Evolutionary conservation across 2,329 filamentous ascomycete genomes (phyloP), one percentile per base, ranked within the genome.

Genomic region (Lithohypha guttulata): DNA sequence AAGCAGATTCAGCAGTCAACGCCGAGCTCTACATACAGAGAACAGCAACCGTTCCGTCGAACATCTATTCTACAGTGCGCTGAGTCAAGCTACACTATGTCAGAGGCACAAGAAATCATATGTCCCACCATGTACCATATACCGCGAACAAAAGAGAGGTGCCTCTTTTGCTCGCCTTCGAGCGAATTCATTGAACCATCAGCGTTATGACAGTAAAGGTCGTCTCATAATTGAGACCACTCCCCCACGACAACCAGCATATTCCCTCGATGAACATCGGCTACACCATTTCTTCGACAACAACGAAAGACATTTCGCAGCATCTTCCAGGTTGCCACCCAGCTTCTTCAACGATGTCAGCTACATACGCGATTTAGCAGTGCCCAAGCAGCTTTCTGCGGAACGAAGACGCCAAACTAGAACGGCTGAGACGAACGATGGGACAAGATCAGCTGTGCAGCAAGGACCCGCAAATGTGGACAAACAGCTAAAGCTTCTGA

Each of bases 371-470:
- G 25, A 46, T 20, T 44, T 45, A 20, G 29, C 43, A 18, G n/a
- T 21, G 6, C 11, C 32, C 13, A 14, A 23, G 3, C 18, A 33
- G 6, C 3, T 17, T 6, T 10, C 11, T 13, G 13, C 10, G 27
- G 3, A 28, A 25, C 19, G 21, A 3, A 21, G 29, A 4, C 5
- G 9, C 4, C 4, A 11, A n/a, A 6, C 26, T 4, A 4, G 4
- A 6, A 14, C 20, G 25, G 11, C 29, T 11, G 32, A 10, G 18
- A 10, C 25, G 21, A 20, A 31, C 13, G 37, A 51, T 17, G 42
- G 52, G 8, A 56, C 53, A 54, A 43, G 48, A 36, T 45, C 52
- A 32, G 51, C 52, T 14, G 45, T 52, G 60, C 44, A 67, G 60
- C 32, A 69, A 62, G 15, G 56, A 54, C 36, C 57, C 53, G 25